phyloP scores from a whole-genome alignment of 164 flowering plant species.

The Annona cherimola region DNA sequence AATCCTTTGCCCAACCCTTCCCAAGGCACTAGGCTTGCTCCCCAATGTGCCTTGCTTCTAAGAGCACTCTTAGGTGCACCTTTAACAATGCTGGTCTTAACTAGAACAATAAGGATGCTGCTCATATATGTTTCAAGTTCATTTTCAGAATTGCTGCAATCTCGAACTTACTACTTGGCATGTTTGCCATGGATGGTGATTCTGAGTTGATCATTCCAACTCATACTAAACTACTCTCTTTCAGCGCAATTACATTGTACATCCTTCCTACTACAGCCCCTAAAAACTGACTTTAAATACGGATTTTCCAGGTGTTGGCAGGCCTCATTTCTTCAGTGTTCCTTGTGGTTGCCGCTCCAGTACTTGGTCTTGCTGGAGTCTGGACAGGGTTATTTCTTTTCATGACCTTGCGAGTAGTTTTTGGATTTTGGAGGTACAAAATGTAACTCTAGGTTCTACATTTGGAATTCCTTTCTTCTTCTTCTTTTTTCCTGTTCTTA shows the following conservation, averaged over 20 bases:
- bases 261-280: not conserved
- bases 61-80: not conserved
- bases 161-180: not conserved
- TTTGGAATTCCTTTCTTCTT: not conserved
- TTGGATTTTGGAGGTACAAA: constrained; percentile 77
- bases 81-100: no score
- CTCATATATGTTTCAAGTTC: not conserved
- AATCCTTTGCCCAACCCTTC: not conserved
- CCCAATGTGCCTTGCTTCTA: not conserved
- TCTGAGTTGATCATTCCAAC: not conserved
- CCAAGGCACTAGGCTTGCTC: not conserved
- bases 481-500: not conserved
- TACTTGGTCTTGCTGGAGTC: constrained; percentile 80
- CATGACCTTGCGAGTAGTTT: constrained; percentile 79
- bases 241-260: no score
- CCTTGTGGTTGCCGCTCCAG: constrained; percentile 58
- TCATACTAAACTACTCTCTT: not conserved
- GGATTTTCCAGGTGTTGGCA: constrained; percentile 44
- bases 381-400: constrained; percentile 88
- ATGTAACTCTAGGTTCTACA: not conserved
- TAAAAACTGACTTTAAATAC: not conserved
- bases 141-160: not conserved
- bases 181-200: not conserved
- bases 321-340: constrained; percentile 63
- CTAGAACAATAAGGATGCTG: no score